Evolutionary conservation across 2,329 filamentous ascomycete genomes (phyloP), one percentile per base, ranked within the genome.

Genomic region (Hawksworthiomyces lignivorus): DNA sequence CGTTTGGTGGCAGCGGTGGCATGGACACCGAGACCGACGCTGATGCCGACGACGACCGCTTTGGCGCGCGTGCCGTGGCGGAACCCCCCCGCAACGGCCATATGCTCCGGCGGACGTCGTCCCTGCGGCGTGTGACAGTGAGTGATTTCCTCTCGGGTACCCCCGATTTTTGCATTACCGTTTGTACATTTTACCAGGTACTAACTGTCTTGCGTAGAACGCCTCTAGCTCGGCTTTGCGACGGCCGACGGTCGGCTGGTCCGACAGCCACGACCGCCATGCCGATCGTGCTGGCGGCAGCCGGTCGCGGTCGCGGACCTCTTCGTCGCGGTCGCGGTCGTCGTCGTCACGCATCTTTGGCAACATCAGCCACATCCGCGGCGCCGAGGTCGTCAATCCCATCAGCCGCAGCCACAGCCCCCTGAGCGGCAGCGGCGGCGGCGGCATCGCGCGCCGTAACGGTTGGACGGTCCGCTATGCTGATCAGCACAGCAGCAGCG

Each of bases 331-430:
- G 30, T 18, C 30, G 30, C 10, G 14, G 14, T 39, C 30, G 14
- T 26, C 33, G n/a, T 31, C 43, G 37, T 46, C 44, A 12, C 44
- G 44, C 15, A 33, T 46, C 9, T 43, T 46, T 19, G 44, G 39
- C 28, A 36, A 46, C 12, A 14, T 27, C 17, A 39, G 29, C 32
- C 39, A 34, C 29, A 41, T 45, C 9, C 39, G 21, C 19, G 27
- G 15, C 15, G 34, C 18, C 18, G 11, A 33, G 4, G 17, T 18
- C 4, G 31, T 27, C 22, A 18, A 32, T 20, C 20, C 21, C 26
- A 18, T 27, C 22, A 18, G 33, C 24, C 20, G 15, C 26, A 14
- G 14, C 29, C n/a, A 43, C 34, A 12, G 21, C 33, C 26, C 27
- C 10, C 26, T 7, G 15, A 7, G 14, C 6, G 18, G 3, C 17